Base-by-base conservation (phyloP, 176 grass and related monocot genomes). In the Dactylis glomerata region DNA sequence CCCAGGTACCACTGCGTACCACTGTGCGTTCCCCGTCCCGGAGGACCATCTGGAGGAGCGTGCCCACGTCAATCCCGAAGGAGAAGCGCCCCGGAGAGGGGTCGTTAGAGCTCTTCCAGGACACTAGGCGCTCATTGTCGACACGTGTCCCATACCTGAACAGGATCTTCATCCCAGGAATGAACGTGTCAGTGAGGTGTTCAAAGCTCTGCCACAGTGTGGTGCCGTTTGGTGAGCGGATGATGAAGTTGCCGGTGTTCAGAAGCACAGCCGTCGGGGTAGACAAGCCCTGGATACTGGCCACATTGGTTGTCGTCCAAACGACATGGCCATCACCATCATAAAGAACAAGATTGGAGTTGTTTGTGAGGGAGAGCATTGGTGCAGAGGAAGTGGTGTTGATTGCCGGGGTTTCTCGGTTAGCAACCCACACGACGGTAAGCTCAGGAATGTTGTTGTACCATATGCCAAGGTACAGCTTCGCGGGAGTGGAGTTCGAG, bases 131-230 rank as follows among this genome's bases (percentile, higher is more conserved):
- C 10, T 69, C 36, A 2, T 6, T 1, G 4, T 19, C 16, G 47
- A 19, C 16, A 4, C 16, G 47, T 6, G 47, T 50, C 16, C 16
- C 4, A 5, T 83, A 62, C 0, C 5, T 70, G 4, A 68, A 0
- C 8, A 55, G 8, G 0, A 92, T 0, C 56, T 80, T 87, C 80
- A 68, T 79, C 1, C 37, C 80, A 0, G 84, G 88, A 1, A 90
- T 15, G 3, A 61, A 16, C 1, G 84, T 79, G 67, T 87, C 80
- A 0, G 66, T 38, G 0, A 27, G 24, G 51, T 82, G 9, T 1
- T 84, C 76, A 12, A 87, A 91, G 28, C 81, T 91, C 68, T 87
- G 71, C 90, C 90, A 91, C 10, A 85, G 1, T 0, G 27, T 23
- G 1, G 28, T 54, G 13, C 46, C 81, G 11, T 52, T 57, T 6